A percentile compares a stretch with the other conserved stretches of the same genome.
Evolutionary conservation across 176 grass and related monocot species (phyloP).

Genomic region (Oryza australiensis): DNA sequence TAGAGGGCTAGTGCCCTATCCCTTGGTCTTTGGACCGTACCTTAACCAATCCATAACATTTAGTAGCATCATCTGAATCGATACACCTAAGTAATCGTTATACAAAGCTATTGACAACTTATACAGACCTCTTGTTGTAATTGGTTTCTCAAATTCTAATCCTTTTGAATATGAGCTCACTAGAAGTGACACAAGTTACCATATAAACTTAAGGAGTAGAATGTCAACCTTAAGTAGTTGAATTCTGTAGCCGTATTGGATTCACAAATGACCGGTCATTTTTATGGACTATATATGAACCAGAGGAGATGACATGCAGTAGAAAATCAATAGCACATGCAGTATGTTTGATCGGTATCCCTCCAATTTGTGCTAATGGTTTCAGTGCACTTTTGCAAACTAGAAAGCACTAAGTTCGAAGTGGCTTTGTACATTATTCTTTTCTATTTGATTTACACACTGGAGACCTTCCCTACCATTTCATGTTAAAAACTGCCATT

Average conservation of each 20-base stretch:
- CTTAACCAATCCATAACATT: neutral
- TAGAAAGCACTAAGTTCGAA: neutral
- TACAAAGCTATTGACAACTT: neutral
- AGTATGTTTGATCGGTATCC: neutral
- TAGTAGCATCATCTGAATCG: neutral
- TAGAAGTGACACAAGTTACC: neutral
- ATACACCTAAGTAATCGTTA: neutral
- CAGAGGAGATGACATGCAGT: neutral
- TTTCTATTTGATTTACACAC: neutral
- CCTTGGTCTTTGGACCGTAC: no score
- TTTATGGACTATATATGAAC: slow-evolving; percentile 9
- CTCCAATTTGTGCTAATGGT: neutral
- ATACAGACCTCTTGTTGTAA: neutral
- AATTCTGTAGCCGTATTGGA: neutral
- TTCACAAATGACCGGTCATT: neutral
- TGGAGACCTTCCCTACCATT: neutral
- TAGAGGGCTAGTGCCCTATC: no score
- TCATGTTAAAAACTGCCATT: neutral
- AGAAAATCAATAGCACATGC: neutral
- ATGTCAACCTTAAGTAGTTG: neutral
- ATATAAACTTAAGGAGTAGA: neutral
- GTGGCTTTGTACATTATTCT: neutral
- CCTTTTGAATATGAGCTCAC: neutral
- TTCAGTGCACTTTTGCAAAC: slow-evolving; percentile 5
- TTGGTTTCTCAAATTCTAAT: neutral